phyloP scores from a whole-genome alignment of 2,329 filamentous ascomycete species.

The Pseudocercospora macadamiae region DNA sequence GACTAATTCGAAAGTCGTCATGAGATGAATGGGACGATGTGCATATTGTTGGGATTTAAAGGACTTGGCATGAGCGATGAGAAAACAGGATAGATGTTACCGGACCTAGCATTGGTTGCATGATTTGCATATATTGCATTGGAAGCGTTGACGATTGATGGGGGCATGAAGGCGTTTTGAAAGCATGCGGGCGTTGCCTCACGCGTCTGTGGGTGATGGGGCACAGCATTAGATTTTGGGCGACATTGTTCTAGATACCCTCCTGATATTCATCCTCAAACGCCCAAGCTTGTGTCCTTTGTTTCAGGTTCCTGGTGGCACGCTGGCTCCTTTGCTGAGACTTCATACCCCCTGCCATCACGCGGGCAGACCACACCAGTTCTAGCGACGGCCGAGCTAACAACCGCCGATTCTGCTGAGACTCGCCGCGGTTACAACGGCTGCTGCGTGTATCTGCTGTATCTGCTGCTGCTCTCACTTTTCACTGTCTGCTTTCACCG shows the following conservation, averaged over 20 bases:
- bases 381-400: neutral
- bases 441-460: too few species aligned
- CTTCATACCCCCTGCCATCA: too few species aligned
- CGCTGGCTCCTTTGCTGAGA: neutral
- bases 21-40: slow-evolving; percentile 13
- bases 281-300: neutral
- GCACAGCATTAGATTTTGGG: slow-evolving; percentile 4
- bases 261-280: slow-evolving; percentile 12
- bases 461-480: neutral
- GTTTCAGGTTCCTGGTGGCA: slow-evolving; percentile 3
- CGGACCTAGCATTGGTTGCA: slow-evolving; percentile 4
- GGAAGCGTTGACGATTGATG: slow-evolving; percentile 8
- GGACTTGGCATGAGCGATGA: slow-evolving; percentile 15
- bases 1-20: slow-evolving; percentile 23
- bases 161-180: slow-evolving; percentile 10
- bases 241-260: slow-evolving; percentile 18
- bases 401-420: neutral
- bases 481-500: too few species aligned
- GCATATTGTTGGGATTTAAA: slow-evolving; percentile 15
- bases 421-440: neutral
- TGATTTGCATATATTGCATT: slow-evolving; percentile 14
- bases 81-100: neutral
- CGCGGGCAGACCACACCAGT: too few species aligned
- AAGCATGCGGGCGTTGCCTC: slow-evolving; percentile 5
- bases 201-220: slow-evolving; percentile 1